Evolutionary conservation across 495 filamentous ascomycete genomes (phyloP), one percentile per base, ranked within the genome.

Genomic region (Lichenothelia convexa): DNA sequence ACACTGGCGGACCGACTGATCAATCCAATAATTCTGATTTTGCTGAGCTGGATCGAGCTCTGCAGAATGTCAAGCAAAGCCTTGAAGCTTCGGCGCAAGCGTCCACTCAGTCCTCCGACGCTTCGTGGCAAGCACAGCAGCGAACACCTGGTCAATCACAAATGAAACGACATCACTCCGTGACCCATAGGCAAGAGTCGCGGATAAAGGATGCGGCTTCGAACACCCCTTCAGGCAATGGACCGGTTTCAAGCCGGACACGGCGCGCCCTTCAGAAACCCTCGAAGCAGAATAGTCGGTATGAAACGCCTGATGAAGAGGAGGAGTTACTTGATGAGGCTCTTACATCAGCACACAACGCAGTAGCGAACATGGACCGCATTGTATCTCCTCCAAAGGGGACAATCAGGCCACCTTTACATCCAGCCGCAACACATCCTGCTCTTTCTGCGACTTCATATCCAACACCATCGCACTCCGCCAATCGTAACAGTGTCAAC

Each of bases 251-350:
- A 3, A 85, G 78, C 53, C 66, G 87, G 40, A 93, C 85, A 7
- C 68, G 89, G 40, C 69, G 86, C 43, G 77, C 81, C 18, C 63
- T 87, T 47, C 79, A 84, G 41, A 65, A 73, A 40, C 75, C 82
- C 21, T 73, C 73, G 18, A 71, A 83, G 41, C 75, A 73, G 11
- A 62, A 63, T 33, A 79, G 87, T 47, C 70, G 69, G 34, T 92
- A 94, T 50, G 91, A 95, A 56, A 91, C 84, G 3, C 82, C 91
- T 1, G 84, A 93, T 49, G 89, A 99, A 55, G 84, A 95, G 48
- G 89, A 95, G 43, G 89, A 99, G 55, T 69, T 97, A 9, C 63
- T 93, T 8, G 84, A 93, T 47, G 89, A 95, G 56, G 87, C 65
- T 17, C 53, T 78, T 13, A 59, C 64, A 34, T 72, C 70, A 30